Evolutionary conservation across 2,329 filamentous ascomycete species (phyloP).

Genomic region (Cladobotryum mycophilum): DNA sequence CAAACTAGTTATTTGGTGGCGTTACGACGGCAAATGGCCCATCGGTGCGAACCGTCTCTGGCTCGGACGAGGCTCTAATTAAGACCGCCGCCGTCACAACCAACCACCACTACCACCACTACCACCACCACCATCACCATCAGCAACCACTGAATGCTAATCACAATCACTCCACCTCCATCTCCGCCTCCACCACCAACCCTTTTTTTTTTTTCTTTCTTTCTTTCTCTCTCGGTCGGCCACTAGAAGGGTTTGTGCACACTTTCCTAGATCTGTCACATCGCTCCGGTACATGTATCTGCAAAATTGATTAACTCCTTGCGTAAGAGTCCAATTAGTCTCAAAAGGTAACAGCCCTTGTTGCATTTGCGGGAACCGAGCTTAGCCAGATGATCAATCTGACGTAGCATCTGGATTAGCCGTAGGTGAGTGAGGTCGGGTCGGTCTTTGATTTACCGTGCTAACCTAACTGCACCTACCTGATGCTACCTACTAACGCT

Average conservation of each 20-base stretch:
- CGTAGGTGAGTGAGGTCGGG: too few species aligned
- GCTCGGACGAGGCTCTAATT: neutral
- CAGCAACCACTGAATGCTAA: neutral
- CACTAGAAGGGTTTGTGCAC: slow-evolving; percentile 2
- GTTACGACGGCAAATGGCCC: neutral
- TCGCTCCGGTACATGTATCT: slow-evolving; percentile 1
- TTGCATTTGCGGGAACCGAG: slow-evolving; percentile 9
- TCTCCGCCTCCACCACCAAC: too few species aligned
- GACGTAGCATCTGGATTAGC: slow-evolving; percentile 5
- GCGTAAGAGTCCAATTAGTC: neutral
- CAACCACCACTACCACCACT: neutral
- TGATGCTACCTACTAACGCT: too few species aligned
- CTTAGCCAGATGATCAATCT: slow-evolving; percentile 7
- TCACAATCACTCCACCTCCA: neutral
- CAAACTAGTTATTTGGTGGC: neutral
- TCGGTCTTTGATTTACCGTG: neutral
- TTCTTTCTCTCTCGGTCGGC: neutral
- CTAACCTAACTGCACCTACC: too few species aligned
- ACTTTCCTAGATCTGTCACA: slow-evolving; percentile 11
- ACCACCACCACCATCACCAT: neutral
- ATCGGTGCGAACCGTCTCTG: neutral
- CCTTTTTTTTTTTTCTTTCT: too few species aligned
- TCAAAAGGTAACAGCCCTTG: neutral
- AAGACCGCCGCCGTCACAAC: neutral
- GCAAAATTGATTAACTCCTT: slow-evolving; percentile 7